Conservation (phyloP, 2,329 filamentous ascomycete genomes). For the Pyricularia sp. region DNA sequence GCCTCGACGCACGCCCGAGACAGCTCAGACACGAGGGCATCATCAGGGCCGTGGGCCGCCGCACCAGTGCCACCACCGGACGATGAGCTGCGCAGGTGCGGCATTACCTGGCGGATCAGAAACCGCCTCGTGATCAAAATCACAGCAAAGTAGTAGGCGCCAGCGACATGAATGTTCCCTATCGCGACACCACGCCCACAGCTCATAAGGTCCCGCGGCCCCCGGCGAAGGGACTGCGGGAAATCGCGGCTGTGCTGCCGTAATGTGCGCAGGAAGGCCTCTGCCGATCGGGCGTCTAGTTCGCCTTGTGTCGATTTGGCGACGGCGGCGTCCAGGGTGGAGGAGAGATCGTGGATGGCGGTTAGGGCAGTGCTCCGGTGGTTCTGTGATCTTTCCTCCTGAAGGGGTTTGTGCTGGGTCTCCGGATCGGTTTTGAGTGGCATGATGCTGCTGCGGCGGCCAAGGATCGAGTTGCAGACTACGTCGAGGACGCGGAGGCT, state of each 20-base stretch:
- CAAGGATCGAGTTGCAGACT: not conserved
- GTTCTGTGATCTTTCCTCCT: not conserved
- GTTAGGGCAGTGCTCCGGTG: not conserved
- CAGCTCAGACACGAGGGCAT: constrained; percentile 7
- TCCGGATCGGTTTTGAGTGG: not conserved
- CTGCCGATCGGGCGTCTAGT: not conserved
- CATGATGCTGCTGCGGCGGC: not conserved
- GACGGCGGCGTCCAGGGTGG: not conserved
- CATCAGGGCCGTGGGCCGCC: not conserved
- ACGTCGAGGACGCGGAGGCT: not conserved
- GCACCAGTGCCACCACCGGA: not conserved
- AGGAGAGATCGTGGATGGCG: not conserved
- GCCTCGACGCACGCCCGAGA: constrained; percentile 12
- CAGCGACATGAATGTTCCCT: constrained; percentile 11
- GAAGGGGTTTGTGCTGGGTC: not conserved
- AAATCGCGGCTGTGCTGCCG: not conserved
- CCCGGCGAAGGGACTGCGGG: not conserved
- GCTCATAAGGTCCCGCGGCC: not conserved
- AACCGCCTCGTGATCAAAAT: constrained; percentile 12
- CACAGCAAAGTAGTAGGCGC: constrained; percentile 15
- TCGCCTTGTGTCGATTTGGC: not conserved
- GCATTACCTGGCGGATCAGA: constrained; percentile 11
- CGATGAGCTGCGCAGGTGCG: not conserved
- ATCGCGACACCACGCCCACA: constrained; percentile 1
- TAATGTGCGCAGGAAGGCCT: not conserved